Conservation (phyloP, 2,329 filamentous ascomycete species). For the Hirsutella rhossiliensis region DNA sequence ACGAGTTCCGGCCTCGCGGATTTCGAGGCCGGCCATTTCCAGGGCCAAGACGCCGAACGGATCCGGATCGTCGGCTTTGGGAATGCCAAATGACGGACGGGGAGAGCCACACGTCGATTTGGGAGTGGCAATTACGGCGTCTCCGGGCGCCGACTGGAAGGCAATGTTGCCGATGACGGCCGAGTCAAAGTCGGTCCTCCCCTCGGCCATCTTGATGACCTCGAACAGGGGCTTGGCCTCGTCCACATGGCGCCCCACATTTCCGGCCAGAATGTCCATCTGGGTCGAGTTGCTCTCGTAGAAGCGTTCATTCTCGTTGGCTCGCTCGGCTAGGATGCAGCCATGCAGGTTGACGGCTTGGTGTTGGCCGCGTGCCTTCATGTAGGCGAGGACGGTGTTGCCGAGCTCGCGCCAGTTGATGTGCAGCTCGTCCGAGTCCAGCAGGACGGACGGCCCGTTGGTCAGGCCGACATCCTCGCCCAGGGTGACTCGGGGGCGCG, state of each 20-base stretch:
- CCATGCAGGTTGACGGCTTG: slow-evolving; percentile 42
- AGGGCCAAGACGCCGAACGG: slow-evolving; percentile 83
- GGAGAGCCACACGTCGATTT: slow-evolving; percentile 22
- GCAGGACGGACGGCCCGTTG: slow-evolving; percentile 57
- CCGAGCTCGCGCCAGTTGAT: slow-evolving; percentile 38
- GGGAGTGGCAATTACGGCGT: slow-evolving; percentile 46
- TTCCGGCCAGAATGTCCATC: slow-evolving; percentile 45
- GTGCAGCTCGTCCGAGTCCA: slow-evolving; percentile 39
- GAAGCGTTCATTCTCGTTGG: slow-evolving; percentile 49
- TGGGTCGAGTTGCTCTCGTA: slow-evolving; percentile 38
- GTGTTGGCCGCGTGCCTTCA: slow-evolving; percentile 45
- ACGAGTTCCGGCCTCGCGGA: slow-evolving; percentile 70
- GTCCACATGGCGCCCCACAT: slow-evolving; percentile 39
- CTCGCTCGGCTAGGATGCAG: slow-evolving; percentile 43
- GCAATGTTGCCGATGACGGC: slow-evolving; percentile 51
- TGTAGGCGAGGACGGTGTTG: slow-evolving; percentile 44
- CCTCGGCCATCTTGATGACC: slow-evolving; percentile 80
- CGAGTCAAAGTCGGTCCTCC: slow-evolving; percentile 63
- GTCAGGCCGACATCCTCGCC: slow-evolving; percentile 70
- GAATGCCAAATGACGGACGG: slow-evolving; percentile 59
- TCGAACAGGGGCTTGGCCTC: slow-evolving; percentile 55
- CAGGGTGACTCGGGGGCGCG: slow-evolving; percentile 64
- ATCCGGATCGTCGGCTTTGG: slow-evolving; percentile 71
- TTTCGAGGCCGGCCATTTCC: slow-evolving; percentile 82
- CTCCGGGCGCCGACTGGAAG: slow-evolving; percentile 61